These are phyloP conservation scores for Parmelia sp. DNA, from an alignment of 495 filamentous ascomycete species.

Conservation along the genomic window DNA sequence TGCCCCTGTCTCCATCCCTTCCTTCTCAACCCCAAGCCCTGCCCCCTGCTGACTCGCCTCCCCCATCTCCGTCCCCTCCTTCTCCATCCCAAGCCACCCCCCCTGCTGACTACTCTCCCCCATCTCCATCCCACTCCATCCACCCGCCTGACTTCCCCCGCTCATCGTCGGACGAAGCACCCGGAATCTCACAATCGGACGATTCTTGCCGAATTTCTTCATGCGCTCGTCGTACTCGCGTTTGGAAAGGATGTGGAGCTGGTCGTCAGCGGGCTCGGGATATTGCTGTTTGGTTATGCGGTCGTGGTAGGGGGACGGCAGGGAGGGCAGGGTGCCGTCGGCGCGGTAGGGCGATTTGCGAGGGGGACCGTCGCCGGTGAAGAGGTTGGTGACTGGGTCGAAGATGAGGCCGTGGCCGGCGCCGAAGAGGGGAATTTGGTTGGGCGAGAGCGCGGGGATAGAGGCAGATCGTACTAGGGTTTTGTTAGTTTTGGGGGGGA, in stretches of 20 bases:
- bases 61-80: too few species aligned
- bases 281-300: neutral
- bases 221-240: neutral
- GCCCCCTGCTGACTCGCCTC: neutral
- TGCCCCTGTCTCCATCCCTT: too few species aligned
- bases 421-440: constrained; percentile 3
- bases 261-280: neutral
- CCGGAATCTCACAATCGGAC: neutral
- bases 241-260: neutral
- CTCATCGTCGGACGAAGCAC: neutral
- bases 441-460: neutral
- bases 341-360: constrained; percentile 9
- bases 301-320: neutral
- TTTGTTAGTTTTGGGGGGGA: neutral
- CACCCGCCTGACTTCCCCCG: too few species aligned
- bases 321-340: constrained; percentile 3
- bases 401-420: constrained; percentile 12
- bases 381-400: constrained; percentile 11
- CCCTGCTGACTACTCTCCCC: too few species aligned
- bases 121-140: too few species aligned
- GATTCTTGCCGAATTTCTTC: neutral
- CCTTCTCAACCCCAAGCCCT: neutral
- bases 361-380: constrained; percentile 17
- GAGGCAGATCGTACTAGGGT: too few species aligned
- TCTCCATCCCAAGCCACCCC: too few species aligned